Evolutionary conservation across 495 filamentous ascomycete genomes (phyloP), one percentile per base, ranked within the genome.

Genomic region (Penicillium macrosclerotiorum): DNA sequence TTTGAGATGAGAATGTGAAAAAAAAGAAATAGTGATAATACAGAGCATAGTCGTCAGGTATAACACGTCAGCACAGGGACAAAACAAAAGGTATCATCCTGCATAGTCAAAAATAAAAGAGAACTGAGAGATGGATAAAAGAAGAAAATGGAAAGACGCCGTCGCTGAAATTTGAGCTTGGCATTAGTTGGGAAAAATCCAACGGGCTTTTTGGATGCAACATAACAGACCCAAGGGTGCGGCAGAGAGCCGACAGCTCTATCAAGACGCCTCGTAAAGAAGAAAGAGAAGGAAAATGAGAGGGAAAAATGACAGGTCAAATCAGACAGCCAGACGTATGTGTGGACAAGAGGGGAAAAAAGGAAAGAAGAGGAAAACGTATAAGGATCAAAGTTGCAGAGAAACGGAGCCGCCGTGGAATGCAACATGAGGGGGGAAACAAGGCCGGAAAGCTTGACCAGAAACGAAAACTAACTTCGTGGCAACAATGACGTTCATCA

Each of bases 51-150:
- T 63, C 58, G 47, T 62, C 45, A 60, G 35, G 33, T 53, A 49
- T 45, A 49, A 41, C 52, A 52, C 40, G 61, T 48, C 37, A 42
- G 59, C 51, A n/a, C n/a, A 52, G 46, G 58, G 42, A 64, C 39
- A 54, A 54, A 52, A 52, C 40, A 63, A 62, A 54, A 68, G 65
- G 68, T 69, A 69, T 71, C 68, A 67, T 60, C 57, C 63, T 62
- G 65, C 54, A 60, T 49, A 44, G 53, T 56, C 38, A 55, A 51
- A 16, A 38, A 45, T 22, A 45, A 31, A 45, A 36, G 47, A 42
- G 39, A 50, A 16, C 37, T 37, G 24, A 44, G 23, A 37, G 27
- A 36, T 4, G 40, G 39, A 33, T 12, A 37, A 52, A 41, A 29
- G 34, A 51, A 41, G 14, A 34, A 51, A 30, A 43, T 29, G 31